phyloP scores from a whole-genome alignment of 805 yeast species.

The Tanozyma kutaoensis region DNA sequence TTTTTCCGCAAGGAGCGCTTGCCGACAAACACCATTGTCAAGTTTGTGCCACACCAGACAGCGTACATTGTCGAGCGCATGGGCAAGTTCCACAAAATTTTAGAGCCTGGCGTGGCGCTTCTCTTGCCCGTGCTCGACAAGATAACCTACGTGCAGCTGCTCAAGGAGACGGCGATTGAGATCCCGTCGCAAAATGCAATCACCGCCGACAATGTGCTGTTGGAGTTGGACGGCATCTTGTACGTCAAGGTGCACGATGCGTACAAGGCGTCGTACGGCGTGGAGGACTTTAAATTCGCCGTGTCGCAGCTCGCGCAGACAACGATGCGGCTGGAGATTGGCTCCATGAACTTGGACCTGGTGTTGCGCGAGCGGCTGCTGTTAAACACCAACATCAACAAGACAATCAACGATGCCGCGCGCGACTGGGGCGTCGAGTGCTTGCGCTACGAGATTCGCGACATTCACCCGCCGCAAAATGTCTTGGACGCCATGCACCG shows the following conservation, averaged over 20 bases:
- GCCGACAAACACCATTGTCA: slow-evolving; percentile 63
- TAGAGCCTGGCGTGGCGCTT: slow-evolving; percentile 69
- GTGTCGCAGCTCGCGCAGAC: slow-evolving; percentile 80
- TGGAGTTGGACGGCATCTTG: slow-evolving; percentile 76
- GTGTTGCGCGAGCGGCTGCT: slow-evolving; percentile 67
- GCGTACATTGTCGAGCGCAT: slow-evolving; percentile 87
- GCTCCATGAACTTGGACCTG: slow-evolving; percentile 67
- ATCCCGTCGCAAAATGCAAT: slow-evolving; percentile 77
- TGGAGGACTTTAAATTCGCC: slow-evolving; percentile 79
- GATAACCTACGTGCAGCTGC: slow-evolving; percentile 68
- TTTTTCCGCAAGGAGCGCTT: slow-evolving; percentile 47
- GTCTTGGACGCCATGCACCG: slow-evolving; percentile 87
- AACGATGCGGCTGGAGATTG: slow-evolving; percentile 83
- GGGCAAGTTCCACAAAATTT: slow-evolving; percentile 62
- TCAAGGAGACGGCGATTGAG: slow-evolving; percentile 78
- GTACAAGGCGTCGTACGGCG: slow-evolving; percentile 78
- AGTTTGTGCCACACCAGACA: slow-evolving; percentile 82
- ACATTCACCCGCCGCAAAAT: slow-evolving; percentile 76
- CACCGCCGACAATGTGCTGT: slow-evolving; percentile 74
- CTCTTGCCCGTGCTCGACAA: slow-evolving; percentile 62
- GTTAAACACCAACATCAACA: slow-evolving; percentile 59
- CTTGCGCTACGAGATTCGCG: slow-evolving; percentile 75
- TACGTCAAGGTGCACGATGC: slow-evolving; percentile 71
- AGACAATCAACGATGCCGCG: slow-evolving; percentile 77
- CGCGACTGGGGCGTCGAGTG: slow-evolving; percentile 78